Evolutionary conservation across 768 basidiomycete species (phyloP), one percentile per base, ranked within the genome.

Genomic region (Collybia nuda): DNA sequence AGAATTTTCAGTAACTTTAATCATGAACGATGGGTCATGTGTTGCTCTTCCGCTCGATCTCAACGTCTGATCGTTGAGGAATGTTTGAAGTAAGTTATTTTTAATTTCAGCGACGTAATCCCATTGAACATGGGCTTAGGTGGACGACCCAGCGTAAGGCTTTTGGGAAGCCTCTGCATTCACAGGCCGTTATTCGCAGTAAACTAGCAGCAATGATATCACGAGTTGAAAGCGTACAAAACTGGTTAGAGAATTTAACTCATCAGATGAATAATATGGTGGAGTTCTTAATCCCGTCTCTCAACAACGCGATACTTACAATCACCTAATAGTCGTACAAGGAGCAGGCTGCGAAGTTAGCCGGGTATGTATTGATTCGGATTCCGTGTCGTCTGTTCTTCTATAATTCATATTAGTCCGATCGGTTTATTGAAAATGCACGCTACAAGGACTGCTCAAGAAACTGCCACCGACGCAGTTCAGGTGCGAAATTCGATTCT

Each of bases 11-110:
- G 83, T 55, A 97, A 97, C 72, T 97, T 96, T 71, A 96, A 95
- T 67, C 93, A 95, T 68, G 94, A 94, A 64, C 86, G 90, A 62
- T 95, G 90, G 92, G 87, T 90, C 47, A 94, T 93, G 88, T 82
- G 80, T 63, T 90, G 89, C 58, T 73, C 80, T 26, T 84, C 81
- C 21, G 84, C 84, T 42, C 77, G 87, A 53, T 68, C 70, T 47
- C 91, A 93, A 57, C 82, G 93, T 26, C 44, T 67, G 17, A 73
- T 77, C 41, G 74, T 77, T 17, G 74, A 79, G 58, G 76, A 77
- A 61, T 77, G 76, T 49, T 63, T 77, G 47, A 86, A 89, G 82
- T 72, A 48, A 48, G 64, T 50, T 18, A 42, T 40, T 37, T 17
- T 47, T 24, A 40, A 26, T 15, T 53, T 40, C 18, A n/a, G 15